These are phyloP conservation scores for Suillus tomentosus DNA, from an alignment of 768 basidiomycete species.

Conservation along the genomic window DNA sequence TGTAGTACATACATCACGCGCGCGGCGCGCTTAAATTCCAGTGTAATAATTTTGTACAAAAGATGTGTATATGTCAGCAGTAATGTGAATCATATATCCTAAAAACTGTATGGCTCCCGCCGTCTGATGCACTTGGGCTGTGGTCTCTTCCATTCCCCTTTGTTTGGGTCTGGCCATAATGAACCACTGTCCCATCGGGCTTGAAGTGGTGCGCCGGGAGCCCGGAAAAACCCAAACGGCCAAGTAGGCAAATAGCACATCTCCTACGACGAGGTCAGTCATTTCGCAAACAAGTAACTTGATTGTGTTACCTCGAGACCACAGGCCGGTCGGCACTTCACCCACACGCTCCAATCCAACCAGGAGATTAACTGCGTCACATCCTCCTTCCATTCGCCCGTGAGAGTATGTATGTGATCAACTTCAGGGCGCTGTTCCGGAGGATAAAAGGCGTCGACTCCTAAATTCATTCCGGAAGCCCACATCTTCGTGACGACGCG, in stretches of 20 bases:
- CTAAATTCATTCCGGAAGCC: slow-evolving; percentile 18
- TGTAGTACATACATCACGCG: background rate
- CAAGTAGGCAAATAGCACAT: slow-evolving; percentile 31
- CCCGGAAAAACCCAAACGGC: slow-evolving; percentile 18
- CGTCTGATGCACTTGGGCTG: slow-evolving; percentile 25
- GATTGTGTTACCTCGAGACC: slow-evolving; percentile 11
- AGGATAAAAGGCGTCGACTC: slow-evolving; percentile 10
- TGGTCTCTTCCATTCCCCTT: slow-evolving; percentile 28
- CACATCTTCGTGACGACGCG: slow-evolving; percentile 23
- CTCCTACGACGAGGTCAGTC: slow-evolving; percentile 18
- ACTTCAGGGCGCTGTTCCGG: slow-evolving; percentile 7
- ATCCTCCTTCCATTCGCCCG: slow-evolving; percentile 16
- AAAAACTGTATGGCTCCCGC: slow-evolving; percentile 14
- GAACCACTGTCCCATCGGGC: background rate
- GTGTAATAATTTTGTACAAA: background rate
- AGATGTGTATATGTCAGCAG: background rate
- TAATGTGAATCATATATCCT: background rate
- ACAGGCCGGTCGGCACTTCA: slow-evolving; percentile 22
- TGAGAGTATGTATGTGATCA: slow-evolving; percentile 2
- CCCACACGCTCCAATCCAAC: slow-evolving; percentile 27
- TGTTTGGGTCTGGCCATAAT: background rate
- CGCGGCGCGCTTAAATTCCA: background rate
- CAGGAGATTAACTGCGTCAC: slow-evolving; percentile 19
- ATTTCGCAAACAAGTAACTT: background rate
- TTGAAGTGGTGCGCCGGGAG: background rate